Evolutionary conservation across 306 rosid species (phyloP).

Genomic region (Nissolia schottii): DNA sequence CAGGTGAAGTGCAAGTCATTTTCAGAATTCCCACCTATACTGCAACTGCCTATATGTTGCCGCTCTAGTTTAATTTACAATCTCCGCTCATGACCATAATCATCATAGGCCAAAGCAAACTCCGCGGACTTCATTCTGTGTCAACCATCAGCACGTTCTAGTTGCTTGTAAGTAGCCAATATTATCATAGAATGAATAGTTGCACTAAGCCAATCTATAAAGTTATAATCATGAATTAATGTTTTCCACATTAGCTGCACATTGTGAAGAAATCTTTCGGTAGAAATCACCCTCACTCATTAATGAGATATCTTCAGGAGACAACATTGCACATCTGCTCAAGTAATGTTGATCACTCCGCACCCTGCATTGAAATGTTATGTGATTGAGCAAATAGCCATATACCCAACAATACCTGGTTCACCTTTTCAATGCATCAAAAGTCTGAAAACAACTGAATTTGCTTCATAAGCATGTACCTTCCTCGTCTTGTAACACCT

Average conservation of each 20-base stretch:
- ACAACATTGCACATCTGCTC: constrained; percentile 47
- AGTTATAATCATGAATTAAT: constrained; percentile 17
- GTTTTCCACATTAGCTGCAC: constrained; percentile 17
- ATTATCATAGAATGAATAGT: neutral
- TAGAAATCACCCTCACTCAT: constrained; percentile 40
- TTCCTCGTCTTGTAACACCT: constrained; percentile 47
- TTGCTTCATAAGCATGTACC: constrained; percentile 40
- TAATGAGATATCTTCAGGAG: constrained; percentile 61
- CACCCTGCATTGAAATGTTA: constrained; percentile 50
- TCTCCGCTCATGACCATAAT: neutral
- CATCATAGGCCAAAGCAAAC: constrained; percentile 10
- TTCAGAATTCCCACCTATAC: constrained; percentile 4
- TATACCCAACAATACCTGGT: neutral
- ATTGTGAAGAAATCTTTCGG: constrained; percentile 24
- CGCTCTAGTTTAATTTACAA: constrained; percentile 12
- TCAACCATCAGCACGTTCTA: neutral
- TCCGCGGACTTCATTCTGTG: neutral
- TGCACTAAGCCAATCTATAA: constrained; percentile 25
- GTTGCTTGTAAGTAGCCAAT: neutral
- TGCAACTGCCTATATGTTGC: neutral
- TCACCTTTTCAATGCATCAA: neutral
- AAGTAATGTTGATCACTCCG: constrained; percentile 73
- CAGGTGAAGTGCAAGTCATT: neutral
- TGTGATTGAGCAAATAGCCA: constrained; percentile 28
- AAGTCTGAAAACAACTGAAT: constrained; percentile 9